Evolutionary conservation across 2,329 filamentous ascomycete species (phyloP).

Genomic region (Coleophoma eucalyptorum): DNA sequence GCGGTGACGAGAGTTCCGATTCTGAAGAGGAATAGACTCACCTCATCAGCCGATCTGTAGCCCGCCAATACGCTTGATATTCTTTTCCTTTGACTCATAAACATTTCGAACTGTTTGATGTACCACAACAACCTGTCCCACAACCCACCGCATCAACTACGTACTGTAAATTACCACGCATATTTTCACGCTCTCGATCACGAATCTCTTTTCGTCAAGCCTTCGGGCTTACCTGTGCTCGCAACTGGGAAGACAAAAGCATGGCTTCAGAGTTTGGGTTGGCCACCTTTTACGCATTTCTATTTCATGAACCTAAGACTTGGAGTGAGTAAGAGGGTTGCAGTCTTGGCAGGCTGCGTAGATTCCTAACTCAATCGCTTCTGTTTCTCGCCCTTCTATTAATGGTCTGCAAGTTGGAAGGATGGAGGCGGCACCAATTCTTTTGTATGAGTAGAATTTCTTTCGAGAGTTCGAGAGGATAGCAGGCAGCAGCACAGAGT

Average conservation of each 20-base stretch:
- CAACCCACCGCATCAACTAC: background rate
- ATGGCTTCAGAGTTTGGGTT: background rate
- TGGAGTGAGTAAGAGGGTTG: no score
- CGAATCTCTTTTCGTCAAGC: background rate
- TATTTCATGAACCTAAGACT: no score
- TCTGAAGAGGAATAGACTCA: conserved; percentile 40
- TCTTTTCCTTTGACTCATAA: background rate
- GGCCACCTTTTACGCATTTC: no score
- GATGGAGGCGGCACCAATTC: background rate
- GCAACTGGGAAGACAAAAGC: background rate
- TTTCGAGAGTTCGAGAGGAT: background rate
- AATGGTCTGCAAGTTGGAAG: background rate
- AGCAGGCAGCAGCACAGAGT: no score
- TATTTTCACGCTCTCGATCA: background rate
- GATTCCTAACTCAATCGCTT: no score
- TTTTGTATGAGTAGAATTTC: background rate
- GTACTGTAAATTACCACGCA: background rate
- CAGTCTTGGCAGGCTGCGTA: no score
- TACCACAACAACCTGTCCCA: background rate
- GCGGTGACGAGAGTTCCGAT: conserved; percentile 49
- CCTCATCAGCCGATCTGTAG: background rate
- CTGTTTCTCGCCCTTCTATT: background rate
- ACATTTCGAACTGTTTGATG: background rate
- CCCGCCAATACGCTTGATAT: background rate
- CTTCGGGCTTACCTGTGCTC: background rate